Base-by-base conservation (phyloP, 768 basidiomycete species). In the Filobasidium floriforme region DNA sequence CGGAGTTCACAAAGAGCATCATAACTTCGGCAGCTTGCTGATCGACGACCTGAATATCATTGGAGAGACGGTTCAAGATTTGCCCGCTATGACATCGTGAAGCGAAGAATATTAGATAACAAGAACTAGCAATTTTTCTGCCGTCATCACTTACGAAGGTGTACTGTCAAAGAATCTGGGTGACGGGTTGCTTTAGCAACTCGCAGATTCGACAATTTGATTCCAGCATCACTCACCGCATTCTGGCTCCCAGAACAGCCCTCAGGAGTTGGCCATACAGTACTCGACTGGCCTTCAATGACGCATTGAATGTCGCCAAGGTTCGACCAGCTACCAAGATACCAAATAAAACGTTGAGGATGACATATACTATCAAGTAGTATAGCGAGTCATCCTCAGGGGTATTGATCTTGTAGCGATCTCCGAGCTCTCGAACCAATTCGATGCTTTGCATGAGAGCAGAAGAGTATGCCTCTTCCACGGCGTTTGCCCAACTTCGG, bases 11-110 rank as follows among this genome's bases (percentile, higher is more conserved):
- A 41, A 65, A 63, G 18, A 62, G 43, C 59, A 66, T 62, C 49
- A 69, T 12, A 11, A 68, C 46, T 24, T 62, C 65, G 10, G 52
- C 62, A 28, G 54, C 41, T 43, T 52, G 51, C n/a, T 83, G 82
- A 73, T 91, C 89, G 51, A 90, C 85, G 6, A 86, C 86, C 61
- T 85, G 86, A 72, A 90, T 86, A 70, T 90, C 88, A 81, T 91
- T 90, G 0, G 87, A 88, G 73, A 91, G 88, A 19, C 90, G 84
- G 72, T 90, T 90, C 44, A 89, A 81, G 70, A 91, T 88, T 9
- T 88, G 81, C 11, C 89, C 89, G 44, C 87, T 85, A 87, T 89
- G 44, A 83, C 80, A 71, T 89, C 88, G 10, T 22, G 59, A 28
- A 61, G 46, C 46, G 22, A 15, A 18, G 46, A 49, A 37, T 37